Evolutionary conservation across 306 rosid genomes (phyloP).

Genomic region (Aeschynomene evenia): DNA sequence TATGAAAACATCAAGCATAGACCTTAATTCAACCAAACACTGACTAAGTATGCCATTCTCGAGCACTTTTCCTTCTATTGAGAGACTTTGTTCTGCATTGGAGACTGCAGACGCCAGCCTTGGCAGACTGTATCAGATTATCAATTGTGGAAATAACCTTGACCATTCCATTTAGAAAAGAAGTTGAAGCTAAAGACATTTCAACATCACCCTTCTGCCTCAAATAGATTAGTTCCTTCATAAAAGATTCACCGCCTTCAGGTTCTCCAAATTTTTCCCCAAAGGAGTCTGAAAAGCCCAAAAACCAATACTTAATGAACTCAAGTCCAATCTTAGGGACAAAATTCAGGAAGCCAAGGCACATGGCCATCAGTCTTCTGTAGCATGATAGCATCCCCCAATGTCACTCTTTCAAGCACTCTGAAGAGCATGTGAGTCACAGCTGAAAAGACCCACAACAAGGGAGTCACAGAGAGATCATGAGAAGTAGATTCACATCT

Average conservation of each 20-base stretch:
- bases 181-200: slow-evolving; percentile 74
- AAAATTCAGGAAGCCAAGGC: slow-evolving; percentile 94
- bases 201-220: slow-evolving; percentile 61
- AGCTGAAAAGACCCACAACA: slow-evolving; percentile 83
- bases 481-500: slow-evolving; percentile 24
- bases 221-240: slow-evolving; percentile 56
- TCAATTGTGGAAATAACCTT: slow-evolving; percentile 49
- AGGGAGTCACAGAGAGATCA: slow-evolving; percentile 44
- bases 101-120: slow-evolving; percentile 38
- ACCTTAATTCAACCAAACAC: slow-evolving; percentile 54
- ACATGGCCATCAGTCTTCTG: slow-evolving; percentile 45
- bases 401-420: slow-evolving; percentile 68
- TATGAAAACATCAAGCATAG: slow-evolving; percentile 49
- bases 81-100: slow-evolving; percentile 43
- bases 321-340: slow-evolving; percentile 85
- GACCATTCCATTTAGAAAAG: slow-evolving; percentile 69
- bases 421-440: slow-evolving; percentile 63
- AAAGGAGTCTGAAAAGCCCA: slow-evolving; percentile 40
- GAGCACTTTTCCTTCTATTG: slow-evolving; percentile 69
- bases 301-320: slow-evolving; percentile 58
- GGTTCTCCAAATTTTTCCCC: slow-evolving; percentile 36
- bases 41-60: slow-evolving; percentile 62
- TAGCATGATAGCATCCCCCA: slow-evolving; percentile 44
- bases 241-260: slow-evolving; percentile 49
- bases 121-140: slow-evolving; percentile 64